Conservation (phyloP, 768 basidiomycete species). For the Asterophora lycoperdoides region DNA sequence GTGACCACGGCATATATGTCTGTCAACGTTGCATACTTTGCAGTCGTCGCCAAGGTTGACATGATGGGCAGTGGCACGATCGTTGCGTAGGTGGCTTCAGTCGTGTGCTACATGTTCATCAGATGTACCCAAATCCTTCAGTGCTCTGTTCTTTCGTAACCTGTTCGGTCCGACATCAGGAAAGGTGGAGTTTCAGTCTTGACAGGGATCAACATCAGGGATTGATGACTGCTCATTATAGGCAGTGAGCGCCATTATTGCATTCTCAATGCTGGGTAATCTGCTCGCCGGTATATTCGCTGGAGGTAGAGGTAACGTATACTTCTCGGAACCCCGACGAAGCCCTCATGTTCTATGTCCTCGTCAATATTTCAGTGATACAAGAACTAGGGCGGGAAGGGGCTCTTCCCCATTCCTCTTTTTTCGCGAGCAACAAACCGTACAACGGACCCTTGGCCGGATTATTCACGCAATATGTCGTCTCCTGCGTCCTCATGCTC, state of each 20-base stretch:
- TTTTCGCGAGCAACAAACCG: constrained; percentile 67
- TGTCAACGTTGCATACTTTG: constrained; percentile 69
- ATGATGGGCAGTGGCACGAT: constrained; percentile 57
- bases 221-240: constrained; percentile 17
- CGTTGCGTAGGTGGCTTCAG: constrained; percentile 47
- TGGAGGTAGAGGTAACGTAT: constrained; percentile 51
- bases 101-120: background rate
- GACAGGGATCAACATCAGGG: background rate
- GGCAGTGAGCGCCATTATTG: constrained; percentile 57
- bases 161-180: constrained; percentile 60
- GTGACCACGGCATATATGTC: constrained; percentile 55
- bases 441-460: constrained; percentile 63
- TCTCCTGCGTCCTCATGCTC: constrained; percentile 36
- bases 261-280: constrained; percentile 60
- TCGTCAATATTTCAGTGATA: constrained; percentile 38
- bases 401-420: constrained; percentile 54
- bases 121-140: constrained; percentile 17
- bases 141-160: constrained; percentile 69
- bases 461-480: constrained; percentile 50
- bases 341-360: no score
- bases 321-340: background rate
- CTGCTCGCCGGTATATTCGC: constrained; percentile 57
- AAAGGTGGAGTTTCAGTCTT: constrained; percentile 32
- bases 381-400: constrained; percentile 72
- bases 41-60: constrained; percentile 62